Conservation (phyloP, 179 eudicot genomes). For the Carnegiea gigantea region DNA sequence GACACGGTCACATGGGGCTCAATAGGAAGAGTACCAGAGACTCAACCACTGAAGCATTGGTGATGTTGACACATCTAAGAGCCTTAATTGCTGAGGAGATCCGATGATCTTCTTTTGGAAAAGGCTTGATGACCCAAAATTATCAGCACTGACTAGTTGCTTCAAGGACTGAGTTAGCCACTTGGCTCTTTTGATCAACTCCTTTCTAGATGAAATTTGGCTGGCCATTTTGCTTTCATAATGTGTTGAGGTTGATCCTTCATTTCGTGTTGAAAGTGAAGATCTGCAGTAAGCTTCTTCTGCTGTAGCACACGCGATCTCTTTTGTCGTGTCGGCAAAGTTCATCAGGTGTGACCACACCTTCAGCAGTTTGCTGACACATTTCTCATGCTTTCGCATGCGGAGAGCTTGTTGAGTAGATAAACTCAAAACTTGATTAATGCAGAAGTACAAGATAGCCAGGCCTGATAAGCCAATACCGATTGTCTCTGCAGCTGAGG, state of each 20-base stretch:
- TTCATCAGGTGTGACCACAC: slow-evolving; percentile 29
- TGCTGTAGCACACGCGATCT: slow-evolving; percentile 5
- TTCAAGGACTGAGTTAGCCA: background rate
- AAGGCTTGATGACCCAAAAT: background rate
- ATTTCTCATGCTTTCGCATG: slow-evolving; percentile 25
- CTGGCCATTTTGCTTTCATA: background rate
- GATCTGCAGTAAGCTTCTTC: background rate
- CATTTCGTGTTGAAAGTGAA: background rate
- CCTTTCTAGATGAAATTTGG: background rate
- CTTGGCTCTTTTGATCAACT: background rate
- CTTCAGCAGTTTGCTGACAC: slow-evolving; percentile 32
- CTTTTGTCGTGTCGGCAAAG: slow-evolving; percentile 7
- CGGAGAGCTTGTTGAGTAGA: slow-evolving; percentile 45
- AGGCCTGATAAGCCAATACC: slow-evolving; percentile 31
- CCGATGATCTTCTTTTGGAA: slow-evolving; percentile 2
- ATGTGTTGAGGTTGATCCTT: background rate
- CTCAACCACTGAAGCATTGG: slow-evolving; percentile 15
- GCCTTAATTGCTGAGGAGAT: slow-evolving; percentile 29
- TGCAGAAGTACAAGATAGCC: slow-evolving; percentile 26
- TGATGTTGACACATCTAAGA: slow-evolving; percentile 27
- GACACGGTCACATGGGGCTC: slow-evolving; percentile 4
- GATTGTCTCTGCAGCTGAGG: slow-evolving; percentile 32
- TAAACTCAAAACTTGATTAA: slow-evolving; percentile 46
- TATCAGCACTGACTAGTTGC: background rate
- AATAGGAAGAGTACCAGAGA: slow-evolving; percentile 34